phyloP scores from a whole-genome alignment of 768 basidiomycete genomes.

The Termitomyces titanicus region DNA sequence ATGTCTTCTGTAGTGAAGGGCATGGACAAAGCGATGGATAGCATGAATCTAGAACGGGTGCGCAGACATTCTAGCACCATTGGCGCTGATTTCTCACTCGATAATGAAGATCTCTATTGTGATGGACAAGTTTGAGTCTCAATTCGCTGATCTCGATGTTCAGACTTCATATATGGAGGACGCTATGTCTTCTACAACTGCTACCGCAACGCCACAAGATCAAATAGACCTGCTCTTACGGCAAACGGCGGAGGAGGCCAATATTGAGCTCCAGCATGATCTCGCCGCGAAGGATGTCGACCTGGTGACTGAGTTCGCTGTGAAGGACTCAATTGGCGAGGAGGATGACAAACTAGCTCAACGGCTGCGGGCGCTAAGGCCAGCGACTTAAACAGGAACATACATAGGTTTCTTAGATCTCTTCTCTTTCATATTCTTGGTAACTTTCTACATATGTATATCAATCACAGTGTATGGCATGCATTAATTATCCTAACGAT shows the following conservation, averaged over 20 bases:
- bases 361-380: constrained; percentile 82
- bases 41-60: constrained; percentile 97
- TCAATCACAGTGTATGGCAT: constrained; percentile 1
- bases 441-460: constrained; percentile 6
- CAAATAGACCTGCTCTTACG: constrained; percentile 91
- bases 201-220: constrained; percentile 92
- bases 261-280: constrained; percentile 93
- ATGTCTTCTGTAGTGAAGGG: constrained; percentile 96
- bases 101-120: constrained; percentile 82
- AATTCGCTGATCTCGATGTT: constrained; percentile 96
- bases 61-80: constrained; percentile 22
- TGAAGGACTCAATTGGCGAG: constrained; percentile 57
- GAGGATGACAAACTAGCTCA: constrained; percentile 84
- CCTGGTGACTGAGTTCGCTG: constrained; percentile 53
- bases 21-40: constrained; percentile 99
- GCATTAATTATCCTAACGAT: constrained; percentile 14
- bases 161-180: constrained; percentile 99
- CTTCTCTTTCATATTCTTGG: constrained; percentile 3
- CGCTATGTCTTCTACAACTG: constrained; percentile 90
- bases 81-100: background rate
- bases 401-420: background rate
- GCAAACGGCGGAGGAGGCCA: constrained; percentile 95
- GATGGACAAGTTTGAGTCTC: constrained; percentile 98
- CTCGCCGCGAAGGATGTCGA: constrained; percentile 62
- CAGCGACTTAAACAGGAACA: constrained; percentile 52